Evolutionary conservation across 2,329 filamentous ascomycete species (phyloP).

Genomic region (Cytospora piceae): DNA sequence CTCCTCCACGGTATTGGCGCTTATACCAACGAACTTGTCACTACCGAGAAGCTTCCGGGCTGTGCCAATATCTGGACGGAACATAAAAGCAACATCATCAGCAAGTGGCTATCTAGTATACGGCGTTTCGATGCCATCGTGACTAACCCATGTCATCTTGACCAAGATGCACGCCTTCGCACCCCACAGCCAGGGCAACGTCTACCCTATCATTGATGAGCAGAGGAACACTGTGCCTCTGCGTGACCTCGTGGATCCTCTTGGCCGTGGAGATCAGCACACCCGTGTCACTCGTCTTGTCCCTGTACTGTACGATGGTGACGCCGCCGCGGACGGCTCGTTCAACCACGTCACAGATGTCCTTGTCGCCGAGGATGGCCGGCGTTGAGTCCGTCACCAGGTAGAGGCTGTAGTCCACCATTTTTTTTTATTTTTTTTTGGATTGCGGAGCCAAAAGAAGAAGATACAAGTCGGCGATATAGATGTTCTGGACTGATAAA

Average conservation of each 20-base stretch:
- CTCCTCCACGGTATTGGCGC: constrained; percentile 75
- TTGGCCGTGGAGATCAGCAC: constrained; percentile 71
- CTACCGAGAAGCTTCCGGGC: constrained; percentile 76
- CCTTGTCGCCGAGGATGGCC: constrained; percentile 72
- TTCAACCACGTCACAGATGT: constrained; percentile 75
- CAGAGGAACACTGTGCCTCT: constrained; percentile 71
- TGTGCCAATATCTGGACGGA: constrained; percentile 54
- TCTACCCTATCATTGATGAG: constrained; percentile 94
- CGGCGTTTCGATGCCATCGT: background rate
- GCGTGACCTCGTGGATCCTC: constrained; percentile 72
- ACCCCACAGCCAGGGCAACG: constrained; percentile 81
- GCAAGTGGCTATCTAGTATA: too few species aligned
- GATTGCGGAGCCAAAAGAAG: background rate
- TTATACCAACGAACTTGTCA: constrained; percentile 85
- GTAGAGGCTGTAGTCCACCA: constrained; percentile 79
- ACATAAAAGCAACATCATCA: background rate
- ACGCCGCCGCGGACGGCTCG: constrained; percentile 78
- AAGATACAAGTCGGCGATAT: background rate
- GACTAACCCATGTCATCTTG: constrained; percentile 85
- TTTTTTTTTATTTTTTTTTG: background rate
- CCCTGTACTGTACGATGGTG: constrained; percentile 86
- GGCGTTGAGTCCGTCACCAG: constrained; percentile 93
- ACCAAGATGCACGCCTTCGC: constrained; percentile 91
- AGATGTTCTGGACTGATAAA: background rate
- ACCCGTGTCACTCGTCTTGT: constrained; percentile 80